Evolutionary conservation across 2,329 filamentous ascomycete genomes (phyloP).

Genomic region (Fusarium kyushuense): DNA sequence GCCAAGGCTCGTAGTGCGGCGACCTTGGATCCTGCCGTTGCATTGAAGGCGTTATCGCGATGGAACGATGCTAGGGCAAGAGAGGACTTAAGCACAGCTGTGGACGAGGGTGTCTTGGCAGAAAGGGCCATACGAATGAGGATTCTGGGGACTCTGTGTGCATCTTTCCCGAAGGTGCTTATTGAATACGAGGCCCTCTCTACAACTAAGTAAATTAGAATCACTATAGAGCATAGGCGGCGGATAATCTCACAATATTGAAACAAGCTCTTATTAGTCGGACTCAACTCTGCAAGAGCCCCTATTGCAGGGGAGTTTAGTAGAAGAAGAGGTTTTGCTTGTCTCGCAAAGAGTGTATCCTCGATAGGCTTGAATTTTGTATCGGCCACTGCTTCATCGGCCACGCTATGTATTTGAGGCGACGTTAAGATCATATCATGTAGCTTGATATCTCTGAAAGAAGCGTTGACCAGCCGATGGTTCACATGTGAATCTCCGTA

Average conservation of each 20-base stretch:
- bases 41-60: not conserved
- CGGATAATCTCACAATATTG: constrained; percentile 34
- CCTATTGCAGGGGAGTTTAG: not conserved
- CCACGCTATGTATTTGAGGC: not conserved
- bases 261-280: constrained; percentile 11
- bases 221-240: rapidly evolving
- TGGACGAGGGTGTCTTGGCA: not conserved
- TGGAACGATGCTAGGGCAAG: constrained; percentile 36
- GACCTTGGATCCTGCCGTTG: constrained; percentile 6
- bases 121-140: constrained; percentile 38
- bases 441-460: constrained; percentile 26
- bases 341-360: rapidly evolving
- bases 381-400: not conserved
- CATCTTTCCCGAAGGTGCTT: constrained; percentile 28
- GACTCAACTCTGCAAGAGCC: constrained; percentile 35
- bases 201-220: constrained; percentile 23
- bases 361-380: rapidly evolving
- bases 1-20: constrained; percentile 28
- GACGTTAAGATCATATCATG: constrained; percentile 5
- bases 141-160: constrained; percentile 7
- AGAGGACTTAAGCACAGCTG: constrained; percentile 26
- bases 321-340: rapidly evolving
- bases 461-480: constrained; percentile 24
- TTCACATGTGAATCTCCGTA: rapidly evolving
- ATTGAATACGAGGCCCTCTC: constrained; percentile 32